Evolutionary conservation across 2,329 filamentous ascomycete genomes (phyloP), one percentile per base, ranked within the genome.

Genomic region (Nothophoma quercina): DNA sequence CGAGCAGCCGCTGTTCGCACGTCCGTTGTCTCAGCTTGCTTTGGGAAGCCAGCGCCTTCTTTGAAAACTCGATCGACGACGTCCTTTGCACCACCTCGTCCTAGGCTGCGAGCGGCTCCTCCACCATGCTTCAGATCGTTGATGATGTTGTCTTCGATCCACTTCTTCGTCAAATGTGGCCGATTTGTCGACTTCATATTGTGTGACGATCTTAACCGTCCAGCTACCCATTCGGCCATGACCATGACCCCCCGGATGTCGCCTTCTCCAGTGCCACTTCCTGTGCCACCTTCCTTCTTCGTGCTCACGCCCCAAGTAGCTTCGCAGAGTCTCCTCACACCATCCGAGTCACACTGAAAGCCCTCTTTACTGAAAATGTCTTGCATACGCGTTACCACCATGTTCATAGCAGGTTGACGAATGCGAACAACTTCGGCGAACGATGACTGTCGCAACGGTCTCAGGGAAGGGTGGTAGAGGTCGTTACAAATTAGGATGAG

Each of bases 401-500:
- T 89, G 57, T 96, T 93, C 8, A 98, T 77, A 0, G 90, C 87
- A 2, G 95, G 92, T 64, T 95, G 95, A 39, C 93, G 90, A 26
- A 96, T 88, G 68, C 96, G 92, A 18, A 99, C 88, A 30, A 98
- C 87, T 72, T 99, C 95, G 0, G 93, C 95, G 41, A 95, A 86
- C 0, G 91, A 93, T 59, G 78, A 79, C 56, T 93, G 89, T n/a
- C 95, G 86, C 7, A 99, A 80, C 0, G 91, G 92, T 22, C 92
- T 85, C 32, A 99, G 81, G 16, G 93, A 90, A 4, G 93, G 88
- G 63, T 96, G 92, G 68, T 99, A 99, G 1, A 98, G 86, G 72
- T 99, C 96, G 66, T 99, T 99, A 79, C 95, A 99, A 63, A 99
- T 95, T 39, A 99, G 81, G 42, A 99, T 91, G 23, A 99, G 80